phyloP scores from a whole-genome alignment of 1,284 basidiomycete species.

The Ganoderma lingzhi region DNA sequence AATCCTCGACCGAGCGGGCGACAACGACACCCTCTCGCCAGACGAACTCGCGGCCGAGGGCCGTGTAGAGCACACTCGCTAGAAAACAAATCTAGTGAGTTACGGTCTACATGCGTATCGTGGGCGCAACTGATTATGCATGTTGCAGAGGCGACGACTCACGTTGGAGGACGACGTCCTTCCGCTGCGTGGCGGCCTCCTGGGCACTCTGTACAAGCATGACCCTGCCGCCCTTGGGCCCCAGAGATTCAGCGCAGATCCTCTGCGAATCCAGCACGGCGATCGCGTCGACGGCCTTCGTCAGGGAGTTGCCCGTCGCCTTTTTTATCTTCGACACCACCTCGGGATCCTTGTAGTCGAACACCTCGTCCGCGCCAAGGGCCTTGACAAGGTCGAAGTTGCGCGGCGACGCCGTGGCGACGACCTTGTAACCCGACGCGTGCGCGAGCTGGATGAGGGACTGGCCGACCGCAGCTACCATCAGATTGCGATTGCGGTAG shows the following conservation, averaged over 20 bases:
- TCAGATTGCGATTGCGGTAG: too few relatives aligned
- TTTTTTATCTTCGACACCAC: conserved; percentile 36
- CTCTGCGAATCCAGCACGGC: conserved; percentile 26
- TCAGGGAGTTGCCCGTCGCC: conserved; percentile 35
- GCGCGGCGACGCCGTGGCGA: conserved; percentile 49
- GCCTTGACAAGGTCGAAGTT: conserved; percentile 49
- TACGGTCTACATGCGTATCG: neutral
- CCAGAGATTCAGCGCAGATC: conserved; percentile 32
- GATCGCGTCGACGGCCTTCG: conserved; percentile 35
- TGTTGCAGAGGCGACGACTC: conserved; percentile 4
- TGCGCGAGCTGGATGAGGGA: conserved; percentile 54
- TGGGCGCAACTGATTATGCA: neutral
- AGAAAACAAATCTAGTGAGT: neutral
- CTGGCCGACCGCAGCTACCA: conserved; percentile 46
- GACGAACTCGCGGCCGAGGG: conserved; percentile 32
- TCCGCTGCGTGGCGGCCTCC: conserved; percentile 26
- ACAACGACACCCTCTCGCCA: conserved; percentile 11
- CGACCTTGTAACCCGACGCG: conserved; percentile 49
- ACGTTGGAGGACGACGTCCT: conserved; percentile 32
- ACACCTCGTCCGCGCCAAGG: conserved; percentile 50
- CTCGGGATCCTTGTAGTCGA: conserved; percentile 42
- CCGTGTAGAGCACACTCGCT: conserved; percentile 37
- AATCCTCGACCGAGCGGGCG: conserved; percentile 29
- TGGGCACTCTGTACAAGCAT: conserved; percentile 25
- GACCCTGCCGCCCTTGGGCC: conserved; percentile 33